Conservation (phyloP, 2,329 filamentous ascomycete genomes). For the Aspergillus phoenicis region DNA sequence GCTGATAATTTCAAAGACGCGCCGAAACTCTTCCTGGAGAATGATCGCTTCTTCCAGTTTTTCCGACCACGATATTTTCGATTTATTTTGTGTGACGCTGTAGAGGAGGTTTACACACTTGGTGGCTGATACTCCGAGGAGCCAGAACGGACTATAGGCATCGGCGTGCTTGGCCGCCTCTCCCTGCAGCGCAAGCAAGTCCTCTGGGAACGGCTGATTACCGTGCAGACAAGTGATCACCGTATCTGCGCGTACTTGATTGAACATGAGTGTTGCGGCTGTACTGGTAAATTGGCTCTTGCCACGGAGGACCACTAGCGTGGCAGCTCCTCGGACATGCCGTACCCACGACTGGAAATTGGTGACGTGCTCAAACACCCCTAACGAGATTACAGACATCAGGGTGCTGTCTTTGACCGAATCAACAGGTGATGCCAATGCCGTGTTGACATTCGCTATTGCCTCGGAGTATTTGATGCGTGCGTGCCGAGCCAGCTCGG, state of each 20-base stretch:
- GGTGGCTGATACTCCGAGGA: constrained; percentile 20
- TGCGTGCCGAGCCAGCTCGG: constrained; percentile 23
- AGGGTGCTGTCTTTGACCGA: constrained; percentile 29
- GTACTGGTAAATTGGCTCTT: constrained; percentile 25
- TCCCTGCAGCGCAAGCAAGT: constrained; percentile 23
- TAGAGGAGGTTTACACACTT: constrained; percentile 19
- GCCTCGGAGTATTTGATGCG: constrained; percentile 30
- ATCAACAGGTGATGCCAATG: constrained; percentile 26
- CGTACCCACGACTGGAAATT: constrained; percentile 25
- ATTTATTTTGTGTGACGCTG: constrained; percentile 6
- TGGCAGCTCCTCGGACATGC: constrained; percentile 30
- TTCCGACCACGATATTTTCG: constrained; percentile 5
- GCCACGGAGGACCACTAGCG: constrained; percentile 27
- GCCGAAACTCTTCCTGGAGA: constrained; percentile 15
- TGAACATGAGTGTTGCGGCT: constrained; percentile 26
- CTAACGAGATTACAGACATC: constrained; percentile 33
- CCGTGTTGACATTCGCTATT: constrained; percentile 25
- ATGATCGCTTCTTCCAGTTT: constrained; percentile 18
- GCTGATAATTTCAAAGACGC: not conserved
- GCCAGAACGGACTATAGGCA: constrained; percentile 19
- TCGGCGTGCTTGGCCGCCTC: constrained; percentile 22
- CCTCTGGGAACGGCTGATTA: constrained; percentile 19
- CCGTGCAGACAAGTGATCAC: constrained; percentile 21
- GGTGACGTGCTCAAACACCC: constrained; percentile 31
- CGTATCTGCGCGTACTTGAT: constrained; percentile 30